Evolutionary conservation across 2,329 filamentous ascomycete species (phyloP), one percentile per base, ranked within the genome.

Genomic region (Emmonsia crescens): DNA sequence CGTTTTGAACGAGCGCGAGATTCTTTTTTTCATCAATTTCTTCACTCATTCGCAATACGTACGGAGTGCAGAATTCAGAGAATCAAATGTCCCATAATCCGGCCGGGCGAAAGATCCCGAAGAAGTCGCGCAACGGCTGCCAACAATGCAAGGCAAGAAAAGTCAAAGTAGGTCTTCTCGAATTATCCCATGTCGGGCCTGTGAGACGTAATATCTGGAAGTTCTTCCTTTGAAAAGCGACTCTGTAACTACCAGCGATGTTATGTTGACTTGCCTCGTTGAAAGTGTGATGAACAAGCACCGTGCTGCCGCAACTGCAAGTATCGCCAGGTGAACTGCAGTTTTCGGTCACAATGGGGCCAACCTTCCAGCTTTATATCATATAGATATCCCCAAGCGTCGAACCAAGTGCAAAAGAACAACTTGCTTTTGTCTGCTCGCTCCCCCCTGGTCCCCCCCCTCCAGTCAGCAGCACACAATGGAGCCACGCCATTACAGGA

Each of bases 251-350:
- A 3, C 21, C 24, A 29, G 21, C 24, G 46, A 29, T 49, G 46
- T 36, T 36, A 29, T 49, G 46, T 36, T 36, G 24, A 33, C 27
- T 21, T 27, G 52, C 16, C 44, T 29, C n/a, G 36, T 36, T 12
- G 38, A 42, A 49, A 65, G 64, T 66, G 63, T 44, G 60, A 66
- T 27, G 64, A 64, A 61, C 63, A 64, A 61, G 63, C 59, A 6
- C 63, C 64, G n/a, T 57, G 61, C 42, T 66, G 64, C 51, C 52
- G 51, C 19, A 64, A 64, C 24, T 66, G 64, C 63, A 62, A 42
- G 27, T 59, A 60, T 31, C 63, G 64, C 16, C 42, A 56, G 9
- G 57, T 38, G 36, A 40, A 14, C 51, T 66, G 63, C 49, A 63
- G 61, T 27, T 64, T 62, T 29, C 58, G 60, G 51, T 48, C 59